A percentile compares a stretch with the other conserved stretches of the same genome.
Evolutionary conservation across 805 yeast genomes (phyloP).

Genomic region (Cyberlindnera mrakii): DNA sequence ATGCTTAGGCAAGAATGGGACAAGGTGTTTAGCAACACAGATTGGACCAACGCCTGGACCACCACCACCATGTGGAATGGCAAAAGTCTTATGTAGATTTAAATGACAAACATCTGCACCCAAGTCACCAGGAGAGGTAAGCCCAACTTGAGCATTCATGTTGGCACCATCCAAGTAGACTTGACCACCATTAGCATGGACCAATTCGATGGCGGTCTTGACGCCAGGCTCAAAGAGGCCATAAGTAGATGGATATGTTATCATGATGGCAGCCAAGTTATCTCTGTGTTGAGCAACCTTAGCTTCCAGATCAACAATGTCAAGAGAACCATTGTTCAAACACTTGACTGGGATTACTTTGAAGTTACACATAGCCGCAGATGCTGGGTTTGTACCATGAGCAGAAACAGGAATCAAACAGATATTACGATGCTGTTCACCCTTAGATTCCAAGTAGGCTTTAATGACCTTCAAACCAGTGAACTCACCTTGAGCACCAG

Average conservation of each 20-base stretch:
- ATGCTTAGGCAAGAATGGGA: constrained; percentile 79
- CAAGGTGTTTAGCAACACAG: constrained; percentile 79
- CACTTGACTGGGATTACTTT: constrained; percentile 93
- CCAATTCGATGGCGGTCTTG: constrained; percentile 74
- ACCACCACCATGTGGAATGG: constrained; percentile 98
- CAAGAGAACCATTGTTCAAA: constrained; percentile 77
- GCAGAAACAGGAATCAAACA: constrained; percentile 96
- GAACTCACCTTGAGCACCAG: constrained; percentile 98
- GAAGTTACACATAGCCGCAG: constrained; percentile 95
- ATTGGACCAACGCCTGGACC: constrained; percentile 99
- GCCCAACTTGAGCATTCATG: constrained; percentile 98
- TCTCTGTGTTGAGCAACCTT: constrained; percentile 68
- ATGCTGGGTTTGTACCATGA: constrained; percentile 98
- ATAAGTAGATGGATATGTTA: constrained; percentile 95
- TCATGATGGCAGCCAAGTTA: constrained; percentile 85
- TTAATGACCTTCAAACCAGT: constrained; percentile 86
- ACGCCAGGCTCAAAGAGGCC: constrained; percentile 95
- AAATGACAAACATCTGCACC: constrained; percentile 98
- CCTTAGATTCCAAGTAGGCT: constrained; percentile 64
- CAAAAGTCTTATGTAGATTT: constrained; percentile 94
- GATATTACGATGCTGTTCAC: constrained; percentile 69
- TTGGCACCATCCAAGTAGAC: constrained; percentile 98
- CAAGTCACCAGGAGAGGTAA: constrained; percentile 94
- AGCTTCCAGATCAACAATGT: constrained; percentile 62
- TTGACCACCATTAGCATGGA: constrained; percentile 86